Evolutionary conservation across 1,284 basidiomycete species (phyloP), one percentile per base, ranked within the genome.

Genomic region (Xanthoconium separans): DNA sequence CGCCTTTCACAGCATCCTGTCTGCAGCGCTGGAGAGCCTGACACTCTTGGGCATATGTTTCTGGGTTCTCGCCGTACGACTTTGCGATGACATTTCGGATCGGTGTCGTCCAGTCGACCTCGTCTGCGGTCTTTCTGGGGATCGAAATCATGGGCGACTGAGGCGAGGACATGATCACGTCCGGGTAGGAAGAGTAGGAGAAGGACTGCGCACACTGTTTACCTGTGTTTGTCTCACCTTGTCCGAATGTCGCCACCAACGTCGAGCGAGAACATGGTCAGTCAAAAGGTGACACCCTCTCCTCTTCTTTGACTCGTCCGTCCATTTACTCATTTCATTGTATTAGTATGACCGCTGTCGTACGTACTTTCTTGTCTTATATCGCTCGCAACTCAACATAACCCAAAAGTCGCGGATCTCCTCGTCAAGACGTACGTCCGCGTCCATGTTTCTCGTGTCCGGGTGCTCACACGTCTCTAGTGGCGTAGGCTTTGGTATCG

Each of bases 1-100:
- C 95, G 34, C 95, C 95, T 61, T 89, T 82, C 8, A 98, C 91
- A 0, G 96, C 96, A 73, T 99, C 97, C 72, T 98, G 94, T 41
- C 96, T 77, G 72, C 93, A 94, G 41, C 95, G 80, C 67, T 95
- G 91, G 16, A 99, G 84, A 2, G 86, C 77, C 10, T 85, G 81
- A 65, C 89, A 93, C 70, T 98, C 95, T 27, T 89, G 78, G 0
- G 85, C 75, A 68, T 98, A 98, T 63, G 82, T 84, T 60, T 94
- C 92, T 16, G 96, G 92, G 63, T 82, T 87, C 77, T 99, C 96
- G 49, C 94, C 94, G 70, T 98, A 99, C 8, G 92, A 94, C 64
- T 93, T 90, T 4, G 88, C 80, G 72, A 99, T 97, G 47, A 95
- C 80, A 56, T 80, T 84, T 34, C 89, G 84, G 61, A 99, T 91